Evolutionary conservation across 164 flowering plant species (phyloP), one percentile per base, ranked within the genome.

Genomic region (Macadamia tetraphylla): DNA sequence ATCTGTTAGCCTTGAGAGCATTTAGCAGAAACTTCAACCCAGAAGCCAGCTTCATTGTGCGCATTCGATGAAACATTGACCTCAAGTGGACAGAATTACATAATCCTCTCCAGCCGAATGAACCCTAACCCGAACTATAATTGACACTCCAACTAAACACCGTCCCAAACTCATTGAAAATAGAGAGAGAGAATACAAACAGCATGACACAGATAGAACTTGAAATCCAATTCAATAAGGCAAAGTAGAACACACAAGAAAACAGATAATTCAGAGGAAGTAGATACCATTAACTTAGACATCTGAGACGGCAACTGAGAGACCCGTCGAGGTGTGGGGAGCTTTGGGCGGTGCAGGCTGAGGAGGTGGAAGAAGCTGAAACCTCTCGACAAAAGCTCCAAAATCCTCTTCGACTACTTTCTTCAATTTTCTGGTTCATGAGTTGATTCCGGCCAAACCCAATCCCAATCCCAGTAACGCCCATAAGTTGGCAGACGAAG

Each of bases 341-440:
- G 99, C 98, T 71, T 92, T 95, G 46, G 99, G 99, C 49, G 99
- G 99, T 10, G 96, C 83, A 49, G 99, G 99, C 73, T 80, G 98
- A 44, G 99, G 98, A 48, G 99, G 98, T 53, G 99, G 98, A 30
- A 92, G 84, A 15, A 95, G 83, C 75, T 84, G 81, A 63, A 95
- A 71, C 71, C 78, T 81, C 68, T 78, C 67, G 31, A 92, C 72
- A 46, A 92, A 95, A 5, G 99, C 99, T n/a, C 97, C 98, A 48
- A 89, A 95, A 76, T 95, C 98, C 62, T 85, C 89, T 68, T 72
- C 87, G 58, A 86, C 71, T 8, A 69, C 77, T 60, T 81, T 86
- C 81, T 79, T 95, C 9, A 92, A 76, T 76, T 81, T 87, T 65
- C 77, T 82, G 9, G 94, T 85, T 23, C 82, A 89, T 74, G 3